Evolutionary conservation across 1,139 yeast species (phyloP), one percentile per base, ranked within the genome.

Genomic region (Zygoascus hellenicus): DNA sequence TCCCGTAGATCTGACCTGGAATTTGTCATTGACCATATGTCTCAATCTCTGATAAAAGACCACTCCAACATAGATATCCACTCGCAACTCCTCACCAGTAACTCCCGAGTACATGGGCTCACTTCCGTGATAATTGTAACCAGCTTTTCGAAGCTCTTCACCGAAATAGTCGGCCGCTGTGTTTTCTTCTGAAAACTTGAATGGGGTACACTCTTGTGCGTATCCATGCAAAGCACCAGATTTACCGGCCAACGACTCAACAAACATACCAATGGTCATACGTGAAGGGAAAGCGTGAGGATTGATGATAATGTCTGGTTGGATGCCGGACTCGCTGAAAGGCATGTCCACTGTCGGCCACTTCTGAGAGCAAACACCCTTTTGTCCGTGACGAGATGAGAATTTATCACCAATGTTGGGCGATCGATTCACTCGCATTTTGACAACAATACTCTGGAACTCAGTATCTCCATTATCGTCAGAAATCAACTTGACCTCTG

Each of bases 231-330:
- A 72, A 9, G 97, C 96, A 66, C 98, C 98, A 5, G 98, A 95
- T 68, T 92, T 92, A 62, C 98, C 98, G 13, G 98, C 98, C 53
- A 92, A 72, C 49, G 95, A 84, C 70, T 92, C 99, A 44, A 92
- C 97, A 71, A 92, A 92, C 98, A 92, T 92, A 73, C 98, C 99
- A 68, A 92, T 92, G 19, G 99, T 92, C 99, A 92, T 92, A 76
- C 98, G 95, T 47, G 97, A 90, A 58, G 98, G 98, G 90, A 92
- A 92, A 57, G 97, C 98, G 66, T 92, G 98, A 3, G 98, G 98
- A 65, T 92, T 92, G 62, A 92, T 92, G 62, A 92, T 92, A 57
- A 92, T 87, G 70, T 92, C 98, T 1, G 98, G 98, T 66, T 87
- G 96, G 54, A 92, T 90, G 61, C 98, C 98, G 33, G 85, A 74